Percentiles rank a stretch among this genome's conserved stretches.
Evolutionary conservation across 139 green algal genomes (phyloP).

Genomic region (Tetraselmis chui): DNA sequence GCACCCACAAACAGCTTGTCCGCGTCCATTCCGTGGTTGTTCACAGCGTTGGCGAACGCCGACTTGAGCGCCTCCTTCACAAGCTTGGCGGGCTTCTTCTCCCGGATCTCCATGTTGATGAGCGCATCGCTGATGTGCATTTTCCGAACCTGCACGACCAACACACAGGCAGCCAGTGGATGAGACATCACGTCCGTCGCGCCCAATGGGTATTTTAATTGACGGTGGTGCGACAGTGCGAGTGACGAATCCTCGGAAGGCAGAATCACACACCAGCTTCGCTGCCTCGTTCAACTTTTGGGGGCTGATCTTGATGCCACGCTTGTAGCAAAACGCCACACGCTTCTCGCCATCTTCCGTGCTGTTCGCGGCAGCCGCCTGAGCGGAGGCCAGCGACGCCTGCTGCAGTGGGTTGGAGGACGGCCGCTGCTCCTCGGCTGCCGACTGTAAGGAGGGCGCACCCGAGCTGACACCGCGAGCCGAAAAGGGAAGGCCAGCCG

Average conservation of each 20-base stretch:
- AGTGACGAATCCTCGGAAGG: too few relatives aligned
- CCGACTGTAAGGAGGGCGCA: neutral
- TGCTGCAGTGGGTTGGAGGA: neutral
- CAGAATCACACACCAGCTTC: neutral
- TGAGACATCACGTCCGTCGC: too few relatives aligned
- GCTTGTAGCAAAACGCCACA: neutral
- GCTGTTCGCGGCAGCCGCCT: too few relatives aligned
- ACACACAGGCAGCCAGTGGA: too few relatives aligned
- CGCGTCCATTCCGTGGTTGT: neutral
- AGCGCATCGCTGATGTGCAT: neutral
- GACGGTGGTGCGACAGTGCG: too few relatives aligned
- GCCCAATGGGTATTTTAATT: too few relatives aligned
- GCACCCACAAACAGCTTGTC: neutral
- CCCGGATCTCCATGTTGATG: neutral
- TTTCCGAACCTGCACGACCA: neutral
- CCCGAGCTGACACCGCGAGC: neutral
- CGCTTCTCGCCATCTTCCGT: neutral
- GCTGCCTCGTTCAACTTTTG: neutral
- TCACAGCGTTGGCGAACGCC: neutral
- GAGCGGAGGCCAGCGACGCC: neutral
- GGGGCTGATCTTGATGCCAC: neutral
- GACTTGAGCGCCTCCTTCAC: neutral
- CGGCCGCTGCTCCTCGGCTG: neutral
- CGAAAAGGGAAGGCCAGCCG: neutral
- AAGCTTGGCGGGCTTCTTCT: neutral